A percentile compares a stretch with the other conserved stretches of the same genome.
Conservation (phyloP, 495 filamentous ascomycete species). For the Penicillium simplicissimum region DNA sequence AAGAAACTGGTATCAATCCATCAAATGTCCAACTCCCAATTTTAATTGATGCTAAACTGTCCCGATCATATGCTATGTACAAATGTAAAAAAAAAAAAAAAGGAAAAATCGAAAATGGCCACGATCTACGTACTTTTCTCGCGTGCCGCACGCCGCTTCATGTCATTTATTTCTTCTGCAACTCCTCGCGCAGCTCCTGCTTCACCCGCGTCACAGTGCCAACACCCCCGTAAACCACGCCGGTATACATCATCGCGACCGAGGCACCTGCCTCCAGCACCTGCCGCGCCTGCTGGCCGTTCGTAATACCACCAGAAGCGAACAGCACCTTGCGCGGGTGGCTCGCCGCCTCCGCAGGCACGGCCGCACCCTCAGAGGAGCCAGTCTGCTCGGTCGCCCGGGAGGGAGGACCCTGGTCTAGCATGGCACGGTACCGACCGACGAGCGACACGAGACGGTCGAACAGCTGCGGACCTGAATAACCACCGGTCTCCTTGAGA, state of each 20-base stretch:
- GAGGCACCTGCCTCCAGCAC: conserved; percentile 82
- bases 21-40: neutral
- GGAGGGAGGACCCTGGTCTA: conserved; percentile 54
- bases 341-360: conserved; percentile 18
- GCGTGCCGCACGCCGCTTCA: conserved; percentile 14
- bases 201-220: conserved; percentile 87
- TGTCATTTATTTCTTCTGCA: conserved; percentile 31
- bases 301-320: conserved; percentile 87
- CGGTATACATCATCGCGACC: conserved; percentile 82
- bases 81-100: conserved; percentile 7
- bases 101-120: conserved; percentile 8
- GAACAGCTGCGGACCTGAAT: conserved; percentile 87
- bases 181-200: conserved; percentile 70
- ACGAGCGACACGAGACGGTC: conserved; percentile 74
- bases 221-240: conserved; percentile 79
- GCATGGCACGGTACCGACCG: conserved; percentile 69
- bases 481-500: conserved; percentile 78
- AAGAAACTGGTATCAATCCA: neutral
- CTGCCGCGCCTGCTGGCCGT: conserved; percentile 75
- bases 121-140: conserved; percentile 12
- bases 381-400: conserved; percentile 18
- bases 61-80: conserved; percentile 30
- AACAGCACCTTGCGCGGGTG: conserved; percentile 77
- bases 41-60: conserved; percentile 2
- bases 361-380: conserved; percentile 14